Base-by-base conservation (phyloP, 1,139 yeast species). In the Suhomyces kunorum region DNA sequence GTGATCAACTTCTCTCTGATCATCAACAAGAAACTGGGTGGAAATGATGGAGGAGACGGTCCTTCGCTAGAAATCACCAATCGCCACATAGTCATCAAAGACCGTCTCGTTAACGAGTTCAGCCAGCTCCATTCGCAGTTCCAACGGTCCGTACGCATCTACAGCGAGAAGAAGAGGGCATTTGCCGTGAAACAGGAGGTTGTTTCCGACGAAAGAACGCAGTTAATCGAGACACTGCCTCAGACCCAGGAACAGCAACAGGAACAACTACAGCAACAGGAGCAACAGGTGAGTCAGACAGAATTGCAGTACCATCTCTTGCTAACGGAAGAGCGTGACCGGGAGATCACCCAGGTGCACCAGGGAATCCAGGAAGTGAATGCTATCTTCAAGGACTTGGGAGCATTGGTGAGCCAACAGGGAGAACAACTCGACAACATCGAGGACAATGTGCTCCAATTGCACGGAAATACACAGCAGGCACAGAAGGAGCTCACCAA, bases 301-400 rank as follows among this genome's bases (percentile, higher is more conserved):
- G 95, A 87, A 37, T 64, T 87, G n/a, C 88, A 83, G 51, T 81
- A 85, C 49, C 95, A 88, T 52, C 54, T 78, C 3, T 64, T 81
- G 8, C 63, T 89, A 6, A 80, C 89, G 2, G 79, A 82, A 44
- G 92, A 87, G 54, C 66, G 96, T 42, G 83, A 85, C 45, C 64
- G 78, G 17, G 95, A 87, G 46, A 85, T 89, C 20, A 72, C 74
- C 26, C 81, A 78, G 46, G 85, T 89, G 6, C 80, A 85, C 31
- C 78, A 80, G 37, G 95, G 96, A 0, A 87, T 89, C 6, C 74
- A 74, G 44, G 96, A 89, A 52, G 88, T 89, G 34, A 88, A 89
- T 56, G 74, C 89, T 6, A 88, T 89, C 2, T 89, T 88, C 60
- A 81, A 82, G 49, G 96, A 88, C 52, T 64, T 89, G 46, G 89